Percentiles rank a stretch among this genome's conserved stretches.
These are phyloP conservation scores for Pseudogymnoascus sp. DNA, from an alignment of 2,329 filamentous ascomycete species.

Conservation along the genomic window DNA sequence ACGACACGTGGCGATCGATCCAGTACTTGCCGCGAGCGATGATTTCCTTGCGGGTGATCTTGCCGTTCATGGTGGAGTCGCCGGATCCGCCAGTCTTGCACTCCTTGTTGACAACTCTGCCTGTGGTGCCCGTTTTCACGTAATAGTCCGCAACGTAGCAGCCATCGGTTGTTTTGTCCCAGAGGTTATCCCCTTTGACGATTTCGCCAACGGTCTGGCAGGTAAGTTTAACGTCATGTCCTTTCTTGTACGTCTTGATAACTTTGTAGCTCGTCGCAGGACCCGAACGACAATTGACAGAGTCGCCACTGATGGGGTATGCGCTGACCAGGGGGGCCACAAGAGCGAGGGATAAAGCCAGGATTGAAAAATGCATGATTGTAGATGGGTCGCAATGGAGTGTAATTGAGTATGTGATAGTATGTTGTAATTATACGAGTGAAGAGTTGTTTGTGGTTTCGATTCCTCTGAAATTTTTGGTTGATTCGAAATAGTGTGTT, in stretches of 20 bases:
- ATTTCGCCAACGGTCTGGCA: constrained; percentile 12
- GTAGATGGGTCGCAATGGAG: background rate
- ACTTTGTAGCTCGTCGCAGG: constrained; percentile 8
- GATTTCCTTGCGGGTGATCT: constrained; percentile 4
- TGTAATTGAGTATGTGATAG: background rate
- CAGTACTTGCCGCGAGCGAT: background rate
- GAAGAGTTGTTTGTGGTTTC: background rate
- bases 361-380: background rate
- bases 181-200: constrained; percentile 11
- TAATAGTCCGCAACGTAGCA: constrained; percentile 15
- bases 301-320: constrained; percentile 2
- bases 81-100: background rate
- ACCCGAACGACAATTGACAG: constrained; percentile 5
- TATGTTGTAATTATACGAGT: background rate
- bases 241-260: constrained; percentile 11
- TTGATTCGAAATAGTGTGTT: background rate
- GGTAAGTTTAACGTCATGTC: constrained; percentile 10
- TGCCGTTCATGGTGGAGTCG: background rate
- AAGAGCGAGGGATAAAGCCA: background rate
- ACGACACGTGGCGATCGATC: background rate
- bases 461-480: background rate
- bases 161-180: constrained; percentile 13
- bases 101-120: background rate
- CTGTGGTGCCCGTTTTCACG: constrained; percentile 10
- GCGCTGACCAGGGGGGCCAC: background rate